phyloP scores from a whole-genome alignment of 2,329 filamentous ascomycete genomes.

The Juglanconis juglandina region DNA sequence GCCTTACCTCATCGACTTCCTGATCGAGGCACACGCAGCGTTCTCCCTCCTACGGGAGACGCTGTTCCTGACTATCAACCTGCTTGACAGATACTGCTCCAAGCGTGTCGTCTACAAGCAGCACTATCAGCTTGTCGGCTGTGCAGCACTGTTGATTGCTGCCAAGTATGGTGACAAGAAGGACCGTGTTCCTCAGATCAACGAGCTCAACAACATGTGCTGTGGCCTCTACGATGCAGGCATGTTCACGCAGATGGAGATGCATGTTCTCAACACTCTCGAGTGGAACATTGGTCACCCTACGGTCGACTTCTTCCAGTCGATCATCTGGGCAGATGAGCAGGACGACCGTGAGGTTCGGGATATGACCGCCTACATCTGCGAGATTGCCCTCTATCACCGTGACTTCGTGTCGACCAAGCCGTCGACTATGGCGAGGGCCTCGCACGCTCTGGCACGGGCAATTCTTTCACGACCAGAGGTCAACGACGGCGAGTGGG shows the following conservation, averaged over 20 bases:
- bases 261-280: constrained; percentile 96
- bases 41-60: constrained; percentile 94
- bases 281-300: constrained; percentile 96
- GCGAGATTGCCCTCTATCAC: constrained; percentile 93
- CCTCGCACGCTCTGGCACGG: constrained; percentile 79
- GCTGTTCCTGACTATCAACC: constrained; percentile 91
- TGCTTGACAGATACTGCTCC: constrained; percentile 96
- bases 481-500: constrained; percentile 72
- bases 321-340: constrained; percentile 80
- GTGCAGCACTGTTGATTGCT: constrained; percentile 90
- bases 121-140: constrained; percentile 96
- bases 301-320: constrained; percentile 89
- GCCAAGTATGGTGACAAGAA: constrained; percentile 99
- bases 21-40: constrained; percentile 93
- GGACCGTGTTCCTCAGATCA: constrained; percentile 94
- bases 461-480: constrained; percentile 81
- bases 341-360: constrained; percentile 79
- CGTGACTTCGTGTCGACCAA: constrained; percentile 93
- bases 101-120: constrained; percentile 98
- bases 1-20: constrained; percentile 95
- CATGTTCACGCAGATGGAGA: constrained; percentile 99
- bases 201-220: constrained; percentile 98
- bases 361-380: constrained; percentile 90
- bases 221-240: constrained; percentile 96
- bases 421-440: constrained; percentile 85